Conservation (phyloP, 345 rosid species). For the Salix viminalis region DNA sequence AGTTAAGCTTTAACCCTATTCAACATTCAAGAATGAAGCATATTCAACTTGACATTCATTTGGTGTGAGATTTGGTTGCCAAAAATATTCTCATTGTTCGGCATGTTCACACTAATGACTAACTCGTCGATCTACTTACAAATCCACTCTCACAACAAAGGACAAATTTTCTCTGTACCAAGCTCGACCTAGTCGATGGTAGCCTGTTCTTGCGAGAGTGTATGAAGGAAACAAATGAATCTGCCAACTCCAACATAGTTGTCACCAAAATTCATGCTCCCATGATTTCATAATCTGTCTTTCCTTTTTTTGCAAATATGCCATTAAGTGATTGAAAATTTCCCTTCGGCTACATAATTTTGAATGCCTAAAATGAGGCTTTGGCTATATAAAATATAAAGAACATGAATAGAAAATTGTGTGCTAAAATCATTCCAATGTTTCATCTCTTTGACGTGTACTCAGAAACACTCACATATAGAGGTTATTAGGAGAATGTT, state of each 20-base stretch:
- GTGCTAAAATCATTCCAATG: too few species aligned
- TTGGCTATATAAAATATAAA: too few species aligned
- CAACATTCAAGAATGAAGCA: background rate
- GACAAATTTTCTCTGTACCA: fast-evolving
- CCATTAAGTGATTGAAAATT: too few species aligned
- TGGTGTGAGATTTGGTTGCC: background rate
- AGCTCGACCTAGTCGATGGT: background rate
- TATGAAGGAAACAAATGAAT: background rate
- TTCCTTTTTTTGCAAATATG: too few species aligned
- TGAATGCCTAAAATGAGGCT: too few species aligned
- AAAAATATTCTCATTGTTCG: background rate
- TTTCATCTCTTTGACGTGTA: too few species aligned
- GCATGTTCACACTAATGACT: background rate
- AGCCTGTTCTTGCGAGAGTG: background rate
- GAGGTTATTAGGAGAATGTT: background rate
- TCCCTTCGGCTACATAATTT: too few species aligned
- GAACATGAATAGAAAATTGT: too few species aligned
- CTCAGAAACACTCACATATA: too few species aligned
- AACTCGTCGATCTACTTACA: background rate
- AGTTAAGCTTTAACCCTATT: background rate
- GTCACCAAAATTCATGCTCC: too few species aligned
- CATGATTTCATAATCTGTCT: too few species aligned
- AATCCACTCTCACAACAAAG: background rate
- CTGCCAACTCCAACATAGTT: too few species aligned
- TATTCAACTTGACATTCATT: background rate